phyloP scores from a whole-genome alignment of 2,329 filamentous ascomycete genomes.

The Cercospora sesami region DNA sequence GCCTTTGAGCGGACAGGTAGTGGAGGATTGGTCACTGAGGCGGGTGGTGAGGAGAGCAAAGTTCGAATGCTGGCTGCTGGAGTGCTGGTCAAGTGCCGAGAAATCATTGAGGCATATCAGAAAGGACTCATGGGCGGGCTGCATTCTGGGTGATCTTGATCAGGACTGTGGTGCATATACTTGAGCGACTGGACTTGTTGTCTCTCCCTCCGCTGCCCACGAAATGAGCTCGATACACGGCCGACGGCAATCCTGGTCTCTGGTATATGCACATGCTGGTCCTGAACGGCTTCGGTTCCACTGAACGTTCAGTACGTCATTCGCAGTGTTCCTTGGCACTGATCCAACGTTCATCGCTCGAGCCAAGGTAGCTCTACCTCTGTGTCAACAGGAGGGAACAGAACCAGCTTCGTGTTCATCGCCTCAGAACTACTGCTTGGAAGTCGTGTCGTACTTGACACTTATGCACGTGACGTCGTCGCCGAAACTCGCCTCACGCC shows the following conservation, averaged over 20 bases:
- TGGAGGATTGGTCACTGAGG: constrained; percentile 45
- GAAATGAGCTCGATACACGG: background rate
- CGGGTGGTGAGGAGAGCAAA: constrained; percentile 75
- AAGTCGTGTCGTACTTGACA: background rate
- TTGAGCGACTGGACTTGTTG: background rate
- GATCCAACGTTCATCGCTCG: background rate
- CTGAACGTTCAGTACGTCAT: background rate
- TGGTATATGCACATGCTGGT: background rate
- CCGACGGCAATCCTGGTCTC: background rate
- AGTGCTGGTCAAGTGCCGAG: constrained; percentile 72
- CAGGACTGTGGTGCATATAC: background rate
- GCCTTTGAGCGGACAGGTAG: constrained; percentile 62
- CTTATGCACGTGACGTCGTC: background rate
- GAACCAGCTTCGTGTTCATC: background rate
- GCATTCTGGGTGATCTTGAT: background rate
- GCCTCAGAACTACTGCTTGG: background rate
- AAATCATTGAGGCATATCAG: constrained; percentile 81
- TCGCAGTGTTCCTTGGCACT: background rate
- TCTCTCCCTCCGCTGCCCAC: background rate
- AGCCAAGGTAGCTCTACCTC: background rate
- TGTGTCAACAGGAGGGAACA: background rate
- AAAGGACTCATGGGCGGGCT: constrained; percentile 59
- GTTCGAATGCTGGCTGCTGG: constrained; percentile 77
- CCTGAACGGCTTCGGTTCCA: background rate
- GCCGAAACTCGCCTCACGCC: background rate